Percentiles rank a stretch among this genome's conserved stretches.
phyloP scores from a whole-genome alignment of 2,329 filamentous ascomycete genomes.

The Cadophora sp. region DNA sequence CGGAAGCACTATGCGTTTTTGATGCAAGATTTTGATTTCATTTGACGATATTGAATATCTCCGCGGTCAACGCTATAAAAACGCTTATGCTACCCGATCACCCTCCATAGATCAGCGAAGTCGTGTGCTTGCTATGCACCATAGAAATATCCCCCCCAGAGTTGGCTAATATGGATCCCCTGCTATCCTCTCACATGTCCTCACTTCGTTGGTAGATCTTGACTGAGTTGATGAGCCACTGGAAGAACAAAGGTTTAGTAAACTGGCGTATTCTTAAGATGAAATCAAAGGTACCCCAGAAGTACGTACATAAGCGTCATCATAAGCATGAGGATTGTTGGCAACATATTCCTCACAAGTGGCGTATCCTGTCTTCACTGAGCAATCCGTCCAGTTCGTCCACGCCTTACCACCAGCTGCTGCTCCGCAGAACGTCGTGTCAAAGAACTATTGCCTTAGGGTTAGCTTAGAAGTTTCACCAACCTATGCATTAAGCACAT shows the following conservation, averaged over 20 bases:
- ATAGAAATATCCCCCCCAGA: too few species aligned
- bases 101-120: too few species aligned
- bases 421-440: slow-evolving; percentile 85
- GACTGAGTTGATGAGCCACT: slow-evolving; percentile 75
- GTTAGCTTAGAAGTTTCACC: not conserved
- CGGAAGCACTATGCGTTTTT: too few species aligned
- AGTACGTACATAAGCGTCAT: slow-evolving; percentile 64
- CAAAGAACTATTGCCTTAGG: slow-evolving; percentile 53
- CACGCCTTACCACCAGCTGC: slow-evolving; percentile 71
- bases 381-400: slow-evolving; percentile 52
- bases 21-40: too few species aligned
- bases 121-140: too few species aligned
- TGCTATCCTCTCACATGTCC: not conserved
- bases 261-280: not conserved
- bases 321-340: slow-evolving; percentile 72
- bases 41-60: too few species aligned
- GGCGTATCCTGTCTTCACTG: slow-evolving; percentile 67
- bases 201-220: slow-evolving; percentile 61
- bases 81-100: too few species aligned
- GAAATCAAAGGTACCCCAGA: not conserved
- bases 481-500: slow-evolving; percentile 15
- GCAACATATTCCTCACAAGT: slow-evolving; percentile 78
- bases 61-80: too few species aligned
- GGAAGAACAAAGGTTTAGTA: not conserved
- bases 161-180: too few species aligned